A percentile compares a stretch with the other conserved stretches of the same genome.
These are phyloP conservation scores for Lactarius deliciosus DNA, from an alignment of 768 basidiomycete species.

Conservation along the genomic window DNA sequence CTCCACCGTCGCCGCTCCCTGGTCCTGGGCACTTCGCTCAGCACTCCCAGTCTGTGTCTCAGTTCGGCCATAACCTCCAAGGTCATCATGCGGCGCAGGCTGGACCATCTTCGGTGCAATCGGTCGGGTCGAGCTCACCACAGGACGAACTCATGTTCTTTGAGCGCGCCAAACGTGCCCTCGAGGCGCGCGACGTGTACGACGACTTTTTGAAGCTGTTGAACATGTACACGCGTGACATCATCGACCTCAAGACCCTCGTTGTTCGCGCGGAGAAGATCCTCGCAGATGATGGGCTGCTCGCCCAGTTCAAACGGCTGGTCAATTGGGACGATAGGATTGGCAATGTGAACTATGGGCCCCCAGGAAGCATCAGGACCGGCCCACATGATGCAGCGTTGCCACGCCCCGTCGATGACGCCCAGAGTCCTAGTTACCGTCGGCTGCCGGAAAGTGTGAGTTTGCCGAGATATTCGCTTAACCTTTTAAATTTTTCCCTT, in stretches of 20 bases:
- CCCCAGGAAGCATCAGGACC: conserved; percentile 75
- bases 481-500: neutral
- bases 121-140: conserved; percentile 33
- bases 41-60: conserved; percentile 16
- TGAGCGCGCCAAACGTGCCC: conserved; percentile 81
- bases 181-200: conserved; percentile 74
- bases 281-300: conserved; percentile 77
- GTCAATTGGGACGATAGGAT: conserved; percentile 74
- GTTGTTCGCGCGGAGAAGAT: conserved; percentile 80
- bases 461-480: conserved; percentile 28
- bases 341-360: conserved; percentile 62
- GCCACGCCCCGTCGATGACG: conserved; percentile 78
- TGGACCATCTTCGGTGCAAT: conserved; percentile 18
- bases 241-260: conserved; percentile 83
- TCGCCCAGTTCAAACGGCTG: conserved; percentile 82
- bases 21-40: conserved; percentile 20
- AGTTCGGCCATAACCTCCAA: conserved; percentile 16
- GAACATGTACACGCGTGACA: conserved; percentile 85
- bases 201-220: conserved; percentile 96
- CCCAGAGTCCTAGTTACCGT: conserved; percentile 92
- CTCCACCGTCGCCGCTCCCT: conserved; percentile 28
- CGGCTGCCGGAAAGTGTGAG: conserved; percentile 84
- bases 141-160: conserved; percentile 90
- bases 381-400: conserved; percentile 74
- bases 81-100: conserved; percentile 26